These are phyloP conservation scores for Hypocreales sp. DNA, from an alignment of 2,329 filamentous ascomycete genomes.

Conservation along the genomic window DNA sequence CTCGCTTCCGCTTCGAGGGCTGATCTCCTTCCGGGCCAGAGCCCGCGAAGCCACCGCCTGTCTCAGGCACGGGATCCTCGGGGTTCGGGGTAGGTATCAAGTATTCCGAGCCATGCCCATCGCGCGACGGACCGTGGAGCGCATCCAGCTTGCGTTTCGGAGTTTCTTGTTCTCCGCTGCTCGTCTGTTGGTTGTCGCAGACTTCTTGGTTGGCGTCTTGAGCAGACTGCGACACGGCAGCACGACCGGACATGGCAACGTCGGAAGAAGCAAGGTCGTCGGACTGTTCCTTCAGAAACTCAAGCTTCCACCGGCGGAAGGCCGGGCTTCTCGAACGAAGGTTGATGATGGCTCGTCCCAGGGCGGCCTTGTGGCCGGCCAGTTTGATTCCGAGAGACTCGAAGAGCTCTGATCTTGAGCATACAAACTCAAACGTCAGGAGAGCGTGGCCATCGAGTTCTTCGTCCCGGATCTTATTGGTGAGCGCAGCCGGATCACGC, in stretches of 20 bases:
- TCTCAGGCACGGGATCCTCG: neutral
- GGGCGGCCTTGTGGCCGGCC: slow-evolving; percentile 38
- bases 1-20: slow-evolving; percentile 11
- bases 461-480: slow-evolving; percentile 39
- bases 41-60: neutral
- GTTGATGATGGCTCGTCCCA: slow-evolving; percentile 41
- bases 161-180: too few species aligned
- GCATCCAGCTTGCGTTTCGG: too few species aligned
- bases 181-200: too few species aligned
- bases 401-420: slow-evolving; percentile 32
- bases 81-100: too few species aligned
- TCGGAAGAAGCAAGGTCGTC: neutral
- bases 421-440: slow-evolving; percentile 38
- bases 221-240: neutral
- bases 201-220: too few species aligned
- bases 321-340: slow-evolving; percentile 35
- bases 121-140: too few species aligned
- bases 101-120: too few species aligned
- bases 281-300: slow-evolving; percentile 1
- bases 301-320: slow-evolving; percentile 22
- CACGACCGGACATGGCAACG: neutral
- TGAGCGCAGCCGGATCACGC: slow-evolving; percentile 32
- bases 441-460: slow-evolving; percentile 51
- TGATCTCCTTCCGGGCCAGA: slow-evolving; percentile 2
- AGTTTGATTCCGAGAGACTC: slow-evolving; percentile 39